Percentiles rank a stretch among this genome's conserved stretches.
These are phyloP conservation scores for Pseudognaphalium luteoalbum DNA, from an alignment of 129 eudicot species.

Conservation along the genomic window DNA sequence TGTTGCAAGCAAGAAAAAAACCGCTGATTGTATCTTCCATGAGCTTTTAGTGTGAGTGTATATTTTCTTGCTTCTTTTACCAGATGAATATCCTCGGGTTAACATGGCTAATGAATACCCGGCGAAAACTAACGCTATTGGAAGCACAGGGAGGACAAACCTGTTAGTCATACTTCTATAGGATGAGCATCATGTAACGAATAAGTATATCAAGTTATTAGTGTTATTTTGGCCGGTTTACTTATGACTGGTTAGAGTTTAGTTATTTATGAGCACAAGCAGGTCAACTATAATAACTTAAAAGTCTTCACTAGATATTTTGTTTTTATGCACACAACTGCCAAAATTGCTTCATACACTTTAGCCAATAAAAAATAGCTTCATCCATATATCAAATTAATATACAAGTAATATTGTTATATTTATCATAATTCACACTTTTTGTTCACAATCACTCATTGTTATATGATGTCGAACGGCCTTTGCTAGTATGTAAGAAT, in stretches of 20 bases:
- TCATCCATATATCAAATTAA: too few species aligned
- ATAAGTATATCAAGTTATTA: not conserved
- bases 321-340: not conserved
- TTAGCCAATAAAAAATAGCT: not conserved
- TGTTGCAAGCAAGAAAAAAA: slow-evolving; percentile 68
- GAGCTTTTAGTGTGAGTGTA: slow-evolving; percentile 32
- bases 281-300: not conserved
- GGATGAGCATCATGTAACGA: slow-evolving; percentile 25
- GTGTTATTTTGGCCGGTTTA: not conserved
- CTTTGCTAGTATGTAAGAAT: not conserved
- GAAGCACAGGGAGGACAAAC: slow-evolving; percentile 98
- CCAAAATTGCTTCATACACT: not conserved
- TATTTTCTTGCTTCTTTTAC: slow-evolving; percentile 38
- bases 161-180: slow-evolving; percentile 47
- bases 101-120: slow-evolving; percentile 71
- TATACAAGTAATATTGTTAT: not conserved
- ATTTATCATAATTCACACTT: too few species aligned
- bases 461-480: not conserved
- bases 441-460: not conserved
- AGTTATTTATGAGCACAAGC: not conserved
- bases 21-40: slow-evolving; percentile 43
- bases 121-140: slow-evolving; percentile 77
- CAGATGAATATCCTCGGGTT: slow-evolving; percentile 27
- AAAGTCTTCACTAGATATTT: not conserved
- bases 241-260: not conserved